phyloP scores from a whole-genome alignment of 164 flowering plant species.

The Saururus chinensis region DNA sequence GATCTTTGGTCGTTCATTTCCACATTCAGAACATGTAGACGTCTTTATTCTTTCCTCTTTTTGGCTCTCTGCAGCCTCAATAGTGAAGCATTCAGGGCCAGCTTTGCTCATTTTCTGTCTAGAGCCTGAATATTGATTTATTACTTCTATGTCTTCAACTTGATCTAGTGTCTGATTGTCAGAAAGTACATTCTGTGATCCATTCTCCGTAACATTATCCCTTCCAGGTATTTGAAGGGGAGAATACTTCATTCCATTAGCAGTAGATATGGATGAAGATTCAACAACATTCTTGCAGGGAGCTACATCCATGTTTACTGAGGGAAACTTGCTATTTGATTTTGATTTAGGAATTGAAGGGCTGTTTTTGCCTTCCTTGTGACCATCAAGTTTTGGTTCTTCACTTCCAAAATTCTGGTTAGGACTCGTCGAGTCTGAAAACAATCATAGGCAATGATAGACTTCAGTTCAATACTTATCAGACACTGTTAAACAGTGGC shows the following conservation, averaged over 20 bases:
- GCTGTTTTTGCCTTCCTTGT: slow-evolving; percentile 3
- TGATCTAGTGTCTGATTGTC: slow-evolving; percentile 2
- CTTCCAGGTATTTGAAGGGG: slow-evolving; percentile 3
- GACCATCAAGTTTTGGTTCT: slow-evolving; percentile 10
- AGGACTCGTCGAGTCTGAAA: slow-evolving; percentile 6
- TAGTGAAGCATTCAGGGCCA: slow-evolving; percentile 4
- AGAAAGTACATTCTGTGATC: slow-evolving; percentile 5
- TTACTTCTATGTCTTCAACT: slow-evolving; percentile 4
- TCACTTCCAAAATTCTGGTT: slow-evolving; percentile 1
- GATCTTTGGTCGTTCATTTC: slow-evolving; percentile 28
- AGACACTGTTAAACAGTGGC: too few relatives aligned
- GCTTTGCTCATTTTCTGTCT: slow-evolving; percentile 3
- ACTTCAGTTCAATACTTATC: slow-evolving; percentile 4
- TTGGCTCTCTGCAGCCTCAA: slow-evolving; percentile 11
- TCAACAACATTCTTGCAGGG: neutral
- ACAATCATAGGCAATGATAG: slow-evolving; percentile 3
- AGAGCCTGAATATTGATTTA: slow-evolving; percentile 9
- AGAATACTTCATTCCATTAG: slow-evolving; percentile 4
- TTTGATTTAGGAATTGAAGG: slow-evolving; percentile 8
- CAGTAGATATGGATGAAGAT: slow-evolving; percentile 5
- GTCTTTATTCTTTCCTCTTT: slow-evolving; percentile 1
- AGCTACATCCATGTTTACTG: neutral
- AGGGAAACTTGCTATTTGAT: slow-evolving; percentile 12
- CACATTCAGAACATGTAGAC: slow-evolving; percentile 31
- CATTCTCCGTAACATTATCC: slow-evolving; percentile 5